Base-by-base conservation (phyloP, 176 grass and related monocot species). In the bread wheat (Triticum aestivum) region DNA sequence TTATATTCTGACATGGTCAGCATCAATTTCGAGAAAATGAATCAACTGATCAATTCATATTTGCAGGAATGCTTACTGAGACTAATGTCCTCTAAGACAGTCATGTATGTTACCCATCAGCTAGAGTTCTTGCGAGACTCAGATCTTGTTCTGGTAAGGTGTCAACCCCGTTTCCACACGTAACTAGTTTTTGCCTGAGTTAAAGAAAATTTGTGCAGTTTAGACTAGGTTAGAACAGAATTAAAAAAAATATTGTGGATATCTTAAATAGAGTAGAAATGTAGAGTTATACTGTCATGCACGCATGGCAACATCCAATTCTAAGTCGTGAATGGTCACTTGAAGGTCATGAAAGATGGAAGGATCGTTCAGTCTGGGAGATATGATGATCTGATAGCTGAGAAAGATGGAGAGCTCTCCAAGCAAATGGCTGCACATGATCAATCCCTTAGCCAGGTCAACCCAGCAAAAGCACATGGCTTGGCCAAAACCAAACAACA, bases 61-160 rank as follows among this genome's bases (percentile, higher is more conserved):
- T 30, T 91, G 87, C 92, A 97, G 95, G 92, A 97, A 86, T 95
- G 92, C 45, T 87, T 97, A 82, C 76, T 93, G 87, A 77, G 76
- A 26, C 58, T 88, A 37, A 83, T 97, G 85, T 95, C 87, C 39
- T 72, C 75, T 15, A 97, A 93, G 92, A 97, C 92, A 61, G 87
- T 97, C 63, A 85, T 97, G 26, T 95, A 93, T 85, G 95, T 90
- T 21, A 97, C 95, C 8, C 95, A 95, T 91, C 95, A 97, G 82
- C 85, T 97, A 11, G 92, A 97, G 82, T 97, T 97, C 68, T 89
- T 95, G 77, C 70, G 39, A 62, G 89, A 90, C 79, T 91, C 92
- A 8, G 92, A 97, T 66, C 85, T 91, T 86, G 93, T 97, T 87
- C 65, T 97, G 90, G 95, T 97, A 97, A 90, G 78, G 56, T 54